phyloP scores from a whole-genome alignment of 768 basidiomycete species.

The Pulveroboletus frians region DNA sequence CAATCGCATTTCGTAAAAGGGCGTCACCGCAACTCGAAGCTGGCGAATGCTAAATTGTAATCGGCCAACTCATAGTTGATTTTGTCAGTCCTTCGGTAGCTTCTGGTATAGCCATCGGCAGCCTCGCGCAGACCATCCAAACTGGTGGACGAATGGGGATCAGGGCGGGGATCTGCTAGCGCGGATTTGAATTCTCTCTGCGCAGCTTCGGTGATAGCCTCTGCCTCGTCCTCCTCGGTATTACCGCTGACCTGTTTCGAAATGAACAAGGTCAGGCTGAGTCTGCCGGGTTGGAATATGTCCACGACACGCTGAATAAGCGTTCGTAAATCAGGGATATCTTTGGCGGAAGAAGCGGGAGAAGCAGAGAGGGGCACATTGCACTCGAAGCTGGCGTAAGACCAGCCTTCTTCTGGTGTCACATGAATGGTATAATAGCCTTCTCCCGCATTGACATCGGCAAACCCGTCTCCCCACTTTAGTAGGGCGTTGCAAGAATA shows the following conservation, averaged over 20 bases:
- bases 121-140: conserved; percentile 13
- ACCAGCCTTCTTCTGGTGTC: conserved; percentile 97
- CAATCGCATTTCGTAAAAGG: conserved; percentile 7
- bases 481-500: conserved; percentile 92
- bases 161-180: conserved; percentile 33
- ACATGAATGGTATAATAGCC: conserved; percentile 99
- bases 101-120: conserved; percentile 22
- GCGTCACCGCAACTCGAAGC: conserved; percentile 57
- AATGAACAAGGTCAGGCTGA: conserved; percentile 88
- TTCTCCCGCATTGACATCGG: conserved; percentile 46
- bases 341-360: conserved; percentile 25
- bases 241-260: conserved; percentile 52
- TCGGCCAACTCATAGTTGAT: conserved; percentile 98
- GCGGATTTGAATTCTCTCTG: conserved; percentile 72
- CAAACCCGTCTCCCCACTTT: conserved; percentile 44
- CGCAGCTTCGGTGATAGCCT: conserved; percentile 60
- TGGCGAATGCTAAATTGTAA: conserved; percentile 86
- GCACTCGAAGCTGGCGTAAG: conserved; percentile 98
- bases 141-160: conserved; percentile 20
- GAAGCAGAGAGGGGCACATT: conserved; percentile 69
- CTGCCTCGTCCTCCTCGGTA: conserved; percentile 42
- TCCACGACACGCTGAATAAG: conserved; percentile 84
- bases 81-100: conserved; percentile 85
- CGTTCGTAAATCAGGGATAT: conserved; percentile 70
- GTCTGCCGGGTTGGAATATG: conserved; percentile 86